Base-by-base conservation (phyloP, 148 eudicot species). In the Polygonum maritimum region DNA sequence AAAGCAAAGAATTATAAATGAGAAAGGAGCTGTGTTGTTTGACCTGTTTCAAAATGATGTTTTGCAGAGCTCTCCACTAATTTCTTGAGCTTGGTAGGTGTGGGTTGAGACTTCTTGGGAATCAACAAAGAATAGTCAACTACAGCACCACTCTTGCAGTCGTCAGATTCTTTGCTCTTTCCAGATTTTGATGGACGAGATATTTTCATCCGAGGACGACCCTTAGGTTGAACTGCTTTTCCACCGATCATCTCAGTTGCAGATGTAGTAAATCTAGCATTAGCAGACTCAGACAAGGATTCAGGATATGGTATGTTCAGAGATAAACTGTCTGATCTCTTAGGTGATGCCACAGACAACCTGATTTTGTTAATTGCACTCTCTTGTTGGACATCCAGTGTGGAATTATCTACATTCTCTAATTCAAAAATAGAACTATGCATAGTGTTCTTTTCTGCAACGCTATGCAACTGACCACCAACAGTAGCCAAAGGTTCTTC, bases 31-130 rank as follows among this genome's bases (percentile, higher is more conserved):
- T 67, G 11, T 36, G 69, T 62, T 36, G 12, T 18, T 72, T 9
- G 81, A 92, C 96, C 97, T 84, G 88, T 89, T 90, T 92, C 97
- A 79, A 88, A 79, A 78, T 82, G 95, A 75, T 83, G 80, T 80
- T 73, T 85, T 45, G 78, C 74, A 73, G 90, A 81, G 81, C 76
- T 81, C 63, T 89, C 92, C 57, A 75, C 62, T 33, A 86, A 73
- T 76, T 84, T 92, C 84, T 82, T 95, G 57, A 89, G 78, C 81
- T 87, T 90, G 78, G 57, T 47, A 55, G 81, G 75, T 19, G 78
- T 55, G 48, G 80, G 45, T 76, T 75, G 87, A 48, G 85, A 74
- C 81, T 79, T 88, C 33, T 74, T 85, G 65, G 79, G 81, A n/a
- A 70, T 67, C 77, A 54, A 54, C n/a, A 77, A 78, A 79, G 81